Evolutionary conservation across 352 stramenopile species (phyloP).

Genomic region (Phytophthora ramorum): DNA sequence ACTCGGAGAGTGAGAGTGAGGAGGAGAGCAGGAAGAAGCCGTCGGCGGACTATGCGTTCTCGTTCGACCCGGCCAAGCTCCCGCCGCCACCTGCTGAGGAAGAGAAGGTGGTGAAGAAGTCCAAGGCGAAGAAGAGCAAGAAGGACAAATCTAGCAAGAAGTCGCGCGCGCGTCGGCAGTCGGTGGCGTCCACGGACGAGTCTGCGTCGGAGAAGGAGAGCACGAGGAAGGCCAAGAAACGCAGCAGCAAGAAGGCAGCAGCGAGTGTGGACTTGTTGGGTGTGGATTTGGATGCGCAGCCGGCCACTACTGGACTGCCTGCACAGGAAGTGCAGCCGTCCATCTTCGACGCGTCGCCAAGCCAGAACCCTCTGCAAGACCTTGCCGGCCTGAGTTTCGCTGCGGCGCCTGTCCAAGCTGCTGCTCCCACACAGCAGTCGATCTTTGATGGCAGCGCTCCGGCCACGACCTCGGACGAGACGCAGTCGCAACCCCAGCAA

Average conservation of each 20-base stretch:
- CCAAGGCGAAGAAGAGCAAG: conserved; percentile 35
- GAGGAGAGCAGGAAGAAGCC: conserved; percentile 36
- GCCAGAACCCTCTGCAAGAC: conserved; percentile 55
- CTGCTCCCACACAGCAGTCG: conserved; percentile 10
- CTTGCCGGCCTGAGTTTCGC: conserved; percentile 63
- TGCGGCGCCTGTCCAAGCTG: conserved; percentile 19
- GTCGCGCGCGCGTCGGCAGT: conserved; percentile 38
- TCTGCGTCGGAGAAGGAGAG: conserved; percentile 49
- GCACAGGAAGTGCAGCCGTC: conserved; percentile 37
- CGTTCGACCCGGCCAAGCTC: conserved; percentile 60
- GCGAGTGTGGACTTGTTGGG: conserved; percentile 58
- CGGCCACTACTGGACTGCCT: conserved; percentile 13
- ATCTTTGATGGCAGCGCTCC: conserved; percentile 12
- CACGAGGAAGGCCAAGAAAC: conserved; percentile 43
- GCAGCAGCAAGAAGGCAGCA: conserved; percentile 31
- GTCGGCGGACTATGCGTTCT: conserved; percentile 47
- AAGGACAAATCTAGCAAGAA: conserved; percentile 43
- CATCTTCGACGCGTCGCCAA: conserved; percentile 46
- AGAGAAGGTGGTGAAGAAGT: conserved; percentile 24
- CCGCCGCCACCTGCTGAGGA: conserved; percentile 40
- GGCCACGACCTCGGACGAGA: conserved; percentile 3
- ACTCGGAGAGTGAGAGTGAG: conserved; percentile 47
- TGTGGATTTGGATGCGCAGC: conserved; percentile 49
- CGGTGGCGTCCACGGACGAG: conserved; percentile 50
- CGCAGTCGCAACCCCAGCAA: conserved; percentile 15